Evolutionary conservation across 345 rosid species (phyloP).

Genomic region (Hypericum androsaemum): DNA sequence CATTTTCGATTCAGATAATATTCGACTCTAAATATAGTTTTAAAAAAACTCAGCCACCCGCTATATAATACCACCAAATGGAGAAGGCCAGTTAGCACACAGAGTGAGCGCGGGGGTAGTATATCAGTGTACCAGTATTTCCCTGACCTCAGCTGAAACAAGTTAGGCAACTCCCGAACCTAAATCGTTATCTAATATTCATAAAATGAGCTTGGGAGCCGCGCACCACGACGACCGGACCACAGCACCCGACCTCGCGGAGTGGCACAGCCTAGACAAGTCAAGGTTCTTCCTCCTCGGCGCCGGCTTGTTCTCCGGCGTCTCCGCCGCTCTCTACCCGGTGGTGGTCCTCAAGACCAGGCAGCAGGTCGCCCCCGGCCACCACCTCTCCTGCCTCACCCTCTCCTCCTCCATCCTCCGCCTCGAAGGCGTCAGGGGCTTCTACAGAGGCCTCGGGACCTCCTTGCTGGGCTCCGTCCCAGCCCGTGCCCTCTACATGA

Average conservation of each 20-base stretch:
- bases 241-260: slow-evolving; percentile 64
- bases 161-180: too few species aligned
- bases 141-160: too few species aligned
- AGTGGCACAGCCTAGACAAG: slow-evolving; percentile 97
- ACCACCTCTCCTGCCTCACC: slow-evolving; percentile 39
- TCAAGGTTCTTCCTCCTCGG: slow-evolving; percentile 84
- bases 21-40: too few species aligned
- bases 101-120: too few species aligned
- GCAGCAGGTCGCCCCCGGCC: slow-evolving; percentile 59
- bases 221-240: slow-evolving; percentile 65
- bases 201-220: slow-evolving; percentile 67
- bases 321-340: slow-evolving; percentile 86
- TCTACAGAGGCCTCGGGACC: slow-evolving; percentile 80
- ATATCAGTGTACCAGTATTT: too few species aligned
- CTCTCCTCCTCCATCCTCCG: slow-evolving; percentile 53
- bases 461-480: slow-evolving; percentile 89
- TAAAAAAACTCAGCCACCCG: too few species aligned
- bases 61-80: too few species aligned
- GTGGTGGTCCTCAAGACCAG: slow-evolving; percentile 73
- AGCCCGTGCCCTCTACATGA: slow-evolving; percentile 87
- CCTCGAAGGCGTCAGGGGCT: slow-evolving; percentile 67
- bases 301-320: slow-evolving; percentile 82
- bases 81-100: too few species aligned
- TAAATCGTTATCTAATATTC: too few species aligned
- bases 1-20: too few species aligned